phyloP scores from a whole-genome alignment of 2,329 filamentous ascomycete genomes.

The Pseudogymnoascus sp. region DNA sequence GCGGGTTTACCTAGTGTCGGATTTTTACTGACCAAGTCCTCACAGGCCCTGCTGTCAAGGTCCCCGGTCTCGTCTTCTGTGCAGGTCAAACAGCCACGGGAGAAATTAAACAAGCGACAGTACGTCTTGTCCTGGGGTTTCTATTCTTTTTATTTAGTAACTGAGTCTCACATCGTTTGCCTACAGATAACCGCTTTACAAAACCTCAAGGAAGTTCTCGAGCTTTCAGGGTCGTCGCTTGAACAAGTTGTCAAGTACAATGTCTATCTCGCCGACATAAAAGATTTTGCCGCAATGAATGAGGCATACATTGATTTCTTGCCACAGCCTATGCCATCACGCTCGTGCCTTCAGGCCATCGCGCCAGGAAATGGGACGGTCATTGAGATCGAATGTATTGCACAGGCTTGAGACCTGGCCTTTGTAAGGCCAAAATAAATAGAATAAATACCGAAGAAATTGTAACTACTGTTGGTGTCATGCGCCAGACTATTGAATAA shows the following conservation, averaged over 20 bases:
- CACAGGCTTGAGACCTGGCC: conserved; percentile 27
- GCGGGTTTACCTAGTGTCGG: background rate
- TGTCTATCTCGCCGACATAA: conserved; percentile 26
- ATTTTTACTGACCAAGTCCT: background rate
- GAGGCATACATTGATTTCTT: conserved; percentile 38
- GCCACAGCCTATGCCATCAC: conserved; percentile 35
- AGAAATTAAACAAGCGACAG: conserved; percentile 40
- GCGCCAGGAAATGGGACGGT: conserved; percentile 34
- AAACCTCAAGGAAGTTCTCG: conserved; percentile 26
- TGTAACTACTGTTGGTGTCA: background rate
- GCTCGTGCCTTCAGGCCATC: conserved; percentile 35
- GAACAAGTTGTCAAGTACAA: conserved; percentile 27
- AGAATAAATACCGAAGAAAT: background rate
- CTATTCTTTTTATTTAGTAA: conserved; percentile 1
- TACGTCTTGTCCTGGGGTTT: conserved; percentile 21
- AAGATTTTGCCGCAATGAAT: conserved; percentile 28
- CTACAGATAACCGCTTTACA: conserved; percentile 26
- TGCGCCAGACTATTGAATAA: background rate
- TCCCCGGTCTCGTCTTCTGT: conserved; percentile 40
- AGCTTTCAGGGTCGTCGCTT: conserved; percentile 23
- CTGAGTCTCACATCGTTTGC: background rate
- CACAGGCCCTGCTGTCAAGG: conserved; percentile 35
- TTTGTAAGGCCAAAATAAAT: background rate
- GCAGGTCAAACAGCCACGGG: conserved; percentile 42
- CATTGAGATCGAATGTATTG: conserved; percentile 39